Evolutionary conservation across 495 filamentous ascomycete genomes (phyloP).

Genomic region (Xylaria venustula): DNA sequence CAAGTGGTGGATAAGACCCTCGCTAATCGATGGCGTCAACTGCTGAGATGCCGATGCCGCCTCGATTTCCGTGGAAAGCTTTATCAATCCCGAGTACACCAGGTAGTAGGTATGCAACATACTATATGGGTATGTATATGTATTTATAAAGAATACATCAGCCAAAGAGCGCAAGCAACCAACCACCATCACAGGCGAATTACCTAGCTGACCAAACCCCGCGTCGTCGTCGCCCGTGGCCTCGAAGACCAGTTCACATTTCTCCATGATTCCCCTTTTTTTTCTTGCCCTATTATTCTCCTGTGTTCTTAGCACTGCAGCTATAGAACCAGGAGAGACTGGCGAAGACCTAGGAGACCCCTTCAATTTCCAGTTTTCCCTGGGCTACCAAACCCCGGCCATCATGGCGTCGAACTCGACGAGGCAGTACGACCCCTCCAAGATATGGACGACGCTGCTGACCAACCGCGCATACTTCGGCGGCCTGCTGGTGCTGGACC

Average conservation of each 20-base stretch:
- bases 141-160: not conserved
- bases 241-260: not conserved
- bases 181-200: not conserved
- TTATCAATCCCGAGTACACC: slow-evolving; percentile 1
- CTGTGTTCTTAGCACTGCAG: not conserved
- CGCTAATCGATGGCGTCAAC: slow-evolving; percentile 12
- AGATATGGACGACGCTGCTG: slow-evolving; percentile 43
- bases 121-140: not conserved
- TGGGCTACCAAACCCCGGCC: not conserved
- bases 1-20: slow-evolving; percentile 5
- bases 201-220: slow-evolving; percentile 4
- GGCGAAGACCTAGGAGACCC: not conserved
- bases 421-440: slow-evolving; percentile 28
- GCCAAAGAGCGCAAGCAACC: not conserved
- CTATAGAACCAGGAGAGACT: not conserved
- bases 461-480: slow-evolving; percentile 41
- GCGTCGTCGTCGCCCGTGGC: not conserved
- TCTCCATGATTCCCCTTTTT: too few species aligned
- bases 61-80: not conserved
- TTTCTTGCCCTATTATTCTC: not conserved
- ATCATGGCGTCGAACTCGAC: slow-evolving; percentile 10
- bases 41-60: not conserved
- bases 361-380: not conserved
- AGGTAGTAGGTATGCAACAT: too few species aligned
- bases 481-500: slow-evolving; percentile 37